Evolutionary conservation across 1,284 basidiomycete genomes (phyloP), one percentile per base, ranked within the genome.

Genomic region (Papiliotrema fonsecae): DNA sequence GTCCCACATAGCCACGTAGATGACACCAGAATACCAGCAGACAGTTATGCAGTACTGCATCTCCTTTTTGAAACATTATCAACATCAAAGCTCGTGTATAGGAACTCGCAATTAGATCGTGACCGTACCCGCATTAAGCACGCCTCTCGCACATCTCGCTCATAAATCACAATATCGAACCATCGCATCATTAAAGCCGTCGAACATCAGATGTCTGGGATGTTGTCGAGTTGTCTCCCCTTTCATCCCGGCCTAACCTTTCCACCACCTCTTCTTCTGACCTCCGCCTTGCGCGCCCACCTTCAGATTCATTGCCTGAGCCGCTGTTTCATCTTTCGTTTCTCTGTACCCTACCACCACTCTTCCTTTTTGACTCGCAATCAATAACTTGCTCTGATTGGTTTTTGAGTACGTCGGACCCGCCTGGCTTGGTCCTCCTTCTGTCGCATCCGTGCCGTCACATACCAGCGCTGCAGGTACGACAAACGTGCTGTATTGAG

Each of bases 331-430:
- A 45, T 66, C 62, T 42, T 38, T 49, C 21, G 49, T 54, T 7
- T 60, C 58, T 32, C 62, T 51, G 38, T 59, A 55, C 21, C 59
- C 64, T 6, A 67, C n/a, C 1, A 59, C 59, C 2, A 69, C 62
- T 39, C 55, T 49, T 0, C 66, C 64, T 36, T 62, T 62, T 25
- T 42, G 49, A 16, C 49, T 58, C 28, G 45, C 49, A 18, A 69
- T 50, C 2, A 40, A 42, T 26, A 71, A 26, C 45, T 68, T 67
- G 27, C 55, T 57, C 35, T 63, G 56, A 35, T 57, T 55, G 4
- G 44, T 56, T 42, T 54, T 53, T 3, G 49, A 47, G 32, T 58
- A 56, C 35, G 49, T 54, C 14, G 42, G 39, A 34, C n/a, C n/a
- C n/a, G n/a, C n/a, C n/a, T n/a, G n/a, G n/a, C n/a, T n/a, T n/a